A percentile compares a stretch with the other conserved stretches of the same genome.
Evolutionary conservation across 495 filamentous ascomycete genomes (phyloP).

Genomic region (Penicillium cinerascens): DNA sequence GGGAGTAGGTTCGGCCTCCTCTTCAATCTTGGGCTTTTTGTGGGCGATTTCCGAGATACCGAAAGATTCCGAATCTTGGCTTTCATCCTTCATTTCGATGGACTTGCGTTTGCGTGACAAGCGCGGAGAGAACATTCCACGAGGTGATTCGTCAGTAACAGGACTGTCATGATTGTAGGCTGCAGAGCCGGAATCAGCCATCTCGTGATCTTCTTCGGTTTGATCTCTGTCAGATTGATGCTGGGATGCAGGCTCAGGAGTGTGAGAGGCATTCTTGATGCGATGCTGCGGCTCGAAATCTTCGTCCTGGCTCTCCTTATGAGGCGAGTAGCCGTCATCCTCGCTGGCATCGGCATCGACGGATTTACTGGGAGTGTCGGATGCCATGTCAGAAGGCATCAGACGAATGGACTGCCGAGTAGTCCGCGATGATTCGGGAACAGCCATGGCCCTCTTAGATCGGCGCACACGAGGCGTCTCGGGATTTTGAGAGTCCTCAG

Average conservation of each 20-base stretch:
- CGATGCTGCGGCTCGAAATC: slow-evolving; percentile 3
- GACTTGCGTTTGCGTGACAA: slow-evolving; percentile 32
- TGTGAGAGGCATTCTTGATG: slow-evolving; percentile 8
- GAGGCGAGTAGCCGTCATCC: slow-evolving; percentile 3
- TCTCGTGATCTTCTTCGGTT: not conserved
- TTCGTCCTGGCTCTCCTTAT: not conserved
- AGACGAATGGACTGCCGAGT: slow-evolving; percentile 38
- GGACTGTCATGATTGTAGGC: not conserved
- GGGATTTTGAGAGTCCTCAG: slow-evolving; percentile 14
- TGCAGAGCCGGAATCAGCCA: not conserved
- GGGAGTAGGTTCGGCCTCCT: slow-evolving; percentile 15
- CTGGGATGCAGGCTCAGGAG: not conserved
- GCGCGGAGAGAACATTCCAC: slow-evolving; percentile 11
- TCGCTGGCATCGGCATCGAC: slow-evolving; percentile 7
- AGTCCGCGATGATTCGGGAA: slow-evolving; percentile 38
- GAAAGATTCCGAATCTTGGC: slow-evolving; percentile 5
- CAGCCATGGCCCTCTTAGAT: slow-evolving; percentile 19
- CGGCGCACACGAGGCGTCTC: slow-evolving; percentile 20
- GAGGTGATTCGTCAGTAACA: not conserved
- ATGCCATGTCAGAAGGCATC: slow-evolving; percentile 18
- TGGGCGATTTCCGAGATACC: slow-evolving; percentile 12
- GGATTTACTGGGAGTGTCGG: slow-evolving; percentile 24
- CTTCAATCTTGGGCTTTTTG: slow-evolving; percentile 35
- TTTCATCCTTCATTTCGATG: slow-evolving; percentile 24
- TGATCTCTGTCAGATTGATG: not conserved